Percentiles rank a stretch among this genome's conserved stretches.
Evolutionary conservation across 352 stramenopile genomes (phyloP).

Genomic region (Globisporangium spinosum): DNA sequence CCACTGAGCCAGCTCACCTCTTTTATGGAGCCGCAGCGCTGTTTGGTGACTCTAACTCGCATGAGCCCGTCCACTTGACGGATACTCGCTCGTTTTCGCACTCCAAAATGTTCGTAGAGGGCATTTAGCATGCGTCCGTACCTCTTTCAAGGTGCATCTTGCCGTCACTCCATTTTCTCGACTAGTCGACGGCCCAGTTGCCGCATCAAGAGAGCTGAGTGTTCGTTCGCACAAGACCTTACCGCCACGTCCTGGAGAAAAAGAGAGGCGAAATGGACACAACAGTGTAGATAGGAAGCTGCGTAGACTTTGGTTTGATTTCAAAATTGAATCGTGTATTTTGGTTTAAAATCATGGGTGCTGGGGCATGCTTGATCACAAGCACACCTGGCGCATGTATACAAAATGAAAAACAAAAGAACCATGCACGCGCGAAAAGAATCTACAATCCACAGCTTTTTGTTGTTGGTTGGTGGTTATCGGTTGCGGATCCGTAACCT

Average conservation of each 20-base stretch:
- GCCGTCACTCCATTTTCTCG: background rate
- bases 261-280: background rate
- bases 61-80: background rate
- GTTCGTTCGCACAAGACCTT: background rate
- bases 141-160: background rate
- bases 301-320: background rate
- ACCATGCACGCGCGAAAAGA: conserved; percentile 1
- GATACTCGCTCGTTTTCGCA: background rate
- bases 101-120: background rate
- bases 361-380: background rate
- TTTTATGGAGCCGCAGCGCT: background rate
- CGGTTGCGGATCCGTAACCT: background rate
- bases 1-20: background rate
- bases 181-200: background rate
- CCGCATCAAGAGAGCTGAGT: background rate
- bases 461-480: background rate
- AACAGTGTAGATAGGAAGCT: background rate
- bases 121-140: background rate
- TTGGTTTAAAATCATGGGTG: background rate
- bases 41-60: background rate
- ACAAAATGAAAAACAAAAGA: conserved; percentile 4
- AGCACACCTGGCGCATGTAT: background rate
- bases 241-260: background rate
- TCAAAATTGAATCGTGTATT: conserved; percentile 11
- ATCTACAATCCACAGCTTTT: conserved; percentile 7